These are phyloP conservation scores for Penicillium alfredii DNA, from an alignment of 495 filamentous ascomycete species.

Conservation along the genomic window DNA sequence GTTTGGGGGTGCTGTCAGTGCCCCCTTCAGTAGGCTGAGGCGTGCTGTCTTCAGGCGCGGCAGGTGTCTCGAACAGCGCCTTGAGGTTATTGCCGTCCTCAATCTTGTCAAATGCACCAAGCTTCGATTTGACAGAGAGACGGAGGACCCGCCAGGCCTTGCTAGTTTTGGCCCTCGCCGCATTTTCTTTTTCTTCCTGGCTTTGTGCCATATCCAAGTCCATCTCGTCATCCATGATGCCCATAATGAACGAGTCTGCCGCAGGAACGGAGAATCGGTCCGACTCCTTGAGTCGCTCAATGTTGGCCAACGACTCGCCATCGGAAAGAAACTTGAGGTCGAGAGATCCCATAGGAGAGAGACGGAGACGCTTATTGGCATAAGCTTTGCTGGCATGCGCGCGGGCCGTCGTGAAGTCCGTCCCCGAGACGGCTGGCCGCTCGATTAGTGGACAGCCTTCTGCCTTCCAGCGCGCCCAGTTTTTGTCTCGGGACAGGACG, in stretches of 20 bases:
- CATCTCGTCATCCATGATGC: constrained; percentile 65
- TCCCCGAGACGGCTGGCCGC: constrained; percentile 57
- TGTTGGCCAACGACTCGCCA: constrained; percentile 42
- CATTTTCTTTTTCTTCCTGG: constrained; percentile 60
- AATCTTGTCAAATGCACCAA: constrained; percentile 76
- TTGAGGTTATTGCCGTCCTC: constrained; percentile 68
- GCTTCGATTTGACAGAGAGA: constrained; percentile 63
- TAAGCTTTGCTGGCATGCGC: constrained; percentile 56
- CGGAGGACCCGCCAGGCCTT: constrained; percentile 85
- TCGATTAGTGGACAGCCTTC: constrained; percentile 87
- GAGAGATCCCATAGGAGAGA: constrained; percentile 63
- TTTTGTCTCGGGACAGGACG: constrained; percentile 88
- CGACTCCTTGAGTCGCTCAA: constrained; percentile 54
- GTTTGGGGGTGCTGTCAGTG: constrained; percentile 11
- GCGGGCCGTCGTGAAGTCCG: constrained; percentile 61
- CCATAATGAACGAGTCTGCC: constrained; percentile 51
- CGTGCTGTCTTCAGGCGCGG: constrained; percentile 21
- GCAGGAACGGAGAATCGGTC: constrained; percentile 49
- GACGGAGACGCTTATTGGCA: constrained; percentile 58
- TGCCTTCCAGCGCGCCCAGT: constrained; percentile 97
- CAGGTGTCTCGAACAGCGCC: constrained; percentile 41
- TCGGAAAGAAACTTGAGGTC: constrained; percentile 73
- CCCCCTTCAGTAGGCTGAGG: constrained; percentile 24
- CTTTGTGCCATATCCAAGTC: constrained; percentile 74
- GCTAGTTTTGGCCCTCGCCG: constrained; percentile 66